Percentiles rank a stretch among this genome's conserved stretches.
phyloP scores from a whole-genome alignment of 352 stramenopile species.

The Pythium brachiatum region DNA sequence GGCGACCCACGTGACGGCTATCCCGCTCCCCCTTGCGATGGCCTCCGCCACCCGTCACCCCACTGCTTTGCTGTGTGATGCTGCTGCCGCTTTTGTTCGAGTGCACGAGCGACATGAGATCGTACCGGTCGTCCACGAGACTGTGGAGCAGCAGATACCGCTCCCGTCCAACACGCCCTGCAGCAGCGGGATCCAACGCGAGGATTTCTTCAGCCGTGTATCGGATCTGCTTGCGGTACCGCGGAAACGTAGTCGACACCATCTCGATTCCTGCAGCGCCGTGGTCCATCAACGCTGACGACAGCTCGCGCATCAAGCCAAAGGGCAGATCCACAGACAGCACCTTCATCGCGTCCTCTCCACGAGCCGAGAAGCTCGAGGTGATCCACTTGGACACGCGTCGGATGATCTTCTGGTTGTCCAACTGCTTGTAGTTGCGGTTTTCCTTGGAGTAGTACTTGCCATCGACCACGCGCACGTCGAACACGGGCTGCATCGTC shows the following conservation, averaged over 20 bases:
- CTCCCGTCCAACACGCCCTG: conserved; percentile 46
- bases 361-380: conserved; percentile 67
- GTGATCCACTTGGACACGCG: conserved; percentile 88
- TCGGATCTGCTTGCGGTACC: conserved; percentile 81
- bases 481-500: conserved; percentile 62
- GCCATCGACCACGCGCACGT: conserved; percentile 72
- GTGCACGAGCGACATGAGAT: conserved; percentile 77
- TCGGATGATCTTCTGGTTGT: conserved; percentile 77
- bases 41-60: background rate
- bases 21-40: conserved; percentile 27
- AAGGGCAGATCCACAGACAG: conserved; percentile 83
- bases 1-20: conserved; percentile 17
- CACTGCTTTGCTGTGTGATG: background rate
- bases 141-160: conserved; percentile 82
- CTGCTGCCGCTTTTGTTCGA: conserved; percentile 36
- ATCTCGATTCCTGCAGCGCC: conserved; percentile 53
- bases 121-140: conserved; percentile 82
- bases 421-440: conserved; percentile 61
- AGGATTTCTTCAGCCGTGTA: conserved; percentile 79
- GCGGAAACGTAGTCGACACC: conserved; percentile 51
- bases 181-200: conserved; percentile 44
- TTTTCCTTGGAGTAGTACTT: conserved; percentile 62
- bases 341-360: conserved; percentile 82
- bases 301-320: conserved; percentile 71
- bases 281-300: conserved; percentile 77